These are phyloP conservation scores for Mortierella sp. DNA, from an alignment of 371 early-diverging fungal species.

Conservation along the genomic window DNA sequence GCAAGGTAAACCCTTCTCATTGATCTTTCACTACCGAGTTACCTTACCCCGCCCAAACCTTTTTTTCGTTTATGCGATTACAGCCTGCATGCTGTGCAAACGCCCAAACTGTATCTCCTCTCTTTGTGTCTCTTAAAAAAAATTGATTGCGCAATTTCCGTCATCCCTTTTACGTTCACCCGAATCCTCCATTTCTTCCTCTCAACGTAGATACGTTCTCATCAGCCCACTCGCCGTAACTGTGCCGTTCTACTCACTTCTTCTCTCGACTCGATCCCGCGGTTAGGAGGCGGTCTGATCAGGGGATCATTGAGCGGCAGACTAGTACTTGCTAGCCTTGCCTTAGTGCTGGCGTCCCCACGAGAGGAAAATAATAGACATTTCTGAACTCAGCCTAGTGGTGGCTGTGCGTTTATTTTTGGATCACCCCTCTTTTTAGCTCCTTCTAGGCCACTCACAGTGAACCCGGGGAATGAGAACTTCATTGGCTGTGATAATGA, in stretches of 20 bases:
- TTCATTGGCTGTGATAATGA: neutral
- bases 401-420: neutral
- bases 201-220: neutral
- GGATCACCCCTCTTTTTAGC: neutral
- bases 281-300: too few species aligned
- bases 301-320: neutral
- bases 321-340: neutral
- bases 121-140: neutral
- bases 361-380: neutral
- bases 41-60: too few species aligned
- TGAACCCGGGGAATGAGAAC: neutral
- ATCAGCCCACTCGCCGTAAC: neutral
- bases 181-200: neutral
- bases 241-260: neutral
- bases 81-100: neutral
- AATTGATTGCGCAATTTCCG: neutral
- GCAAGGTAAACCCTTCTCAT: too few species aligned
- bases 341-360: neutral
- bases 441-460: neutral
- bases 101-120: neutral
- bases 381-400: neutral
- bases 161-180: neutral
- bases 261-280: too few species aligned
- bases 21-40: too few species aligned
- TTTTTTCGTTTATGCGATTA: too few species aligned